Base-by-base conservation (phyloP, 495 filamentous ascomycete genomes). In the Jackrogersella multiformis region DNA sequence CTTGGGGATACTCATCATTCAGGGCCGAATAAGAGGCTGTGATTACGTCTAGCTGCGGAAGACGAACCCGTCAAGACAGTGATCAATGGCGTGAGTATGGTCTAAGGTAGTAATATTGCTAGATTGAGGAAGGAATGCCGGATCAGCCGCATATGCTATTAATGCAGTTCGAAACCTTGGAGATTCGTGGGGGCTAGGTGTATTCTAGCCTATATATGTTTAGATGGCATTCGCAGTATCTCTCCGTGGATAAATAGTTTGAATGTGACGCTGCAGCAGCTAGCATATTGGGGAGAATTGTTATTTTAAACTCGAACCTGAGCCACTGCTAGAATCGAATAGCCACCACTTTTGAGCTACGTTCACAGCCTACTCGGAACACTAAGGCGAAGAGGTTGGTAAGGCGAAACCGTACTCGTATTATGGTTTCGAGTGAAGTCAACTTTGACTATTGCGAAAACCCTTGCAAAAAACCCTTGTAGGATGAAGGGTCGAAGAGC, bases 171-270 rank as follows among this genome's bases (percentile, higher is more conserved):
- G 48, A 70, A 57, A 57, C 15, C 10, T 54, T 39, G 32, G 61
- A 32, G 52, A 23, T 32, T 16, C 18, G 38, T n/a, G n/a, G 26
- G 51, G 30, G 49, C 51, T 61, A 52, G 42, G 20, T 65, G 42
- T 20, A 56, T 46, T 70, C 67, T 66, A 70, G 67, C 34, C 67
- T 70, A 65, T 65, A 61, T 52, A 61, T 55, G 56, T 61, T 13
- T 61, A 28, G 67, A 65, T 39, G 65, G 65, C 65, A 70, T 20
- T 56, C 54, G 66, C 20, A 30, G 24, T 53, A 48, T 64, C 46
- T 30, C 54, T 45, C 66, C 61, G 66, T 61, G 67, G 67, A 53
- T 70, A 70, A 70, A 70, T 65, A 45, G 16, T 52, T 23, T 20
- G 35, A 65, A 65, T 70, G 56, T 36, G 56, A 70, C 67, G 45